Evolutionary conservation across 108 stramenopile genomes (phyloP), one percentile per base, ranked within the genome.

Genomic region (Cyclotella atomus): DNA sequence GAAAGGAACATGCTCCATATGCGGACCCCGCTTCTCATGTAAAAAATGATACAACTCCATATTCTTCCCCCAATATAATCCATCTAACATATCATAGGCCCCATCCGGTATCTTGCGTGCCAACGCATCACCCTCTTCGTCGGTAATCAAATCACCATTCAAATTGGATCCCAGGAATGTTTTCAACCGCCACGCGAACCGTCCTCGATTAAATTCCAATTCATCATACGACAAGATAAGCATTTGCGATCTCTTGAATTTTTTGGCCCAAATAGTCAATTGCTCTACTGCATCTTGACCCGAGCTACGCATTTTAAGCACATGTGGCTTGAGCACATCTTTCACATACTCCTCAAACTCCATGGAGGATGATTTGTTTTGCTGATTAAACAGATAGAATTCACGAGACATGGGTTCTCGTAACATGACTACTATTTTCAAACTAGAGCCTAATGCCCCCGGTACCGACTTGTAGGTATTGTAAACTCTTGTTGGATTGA

Each of bases 391-490:
- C 12, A 57, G 29, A n/a, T 57, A 32, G n/a, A 57, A 57, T 19
- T 57, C 29, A 15, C 20, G 28, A 15, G 56, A 57, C 4, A 57
- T 9, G 10, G 56, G 30, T 30, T 57, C 56, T 12, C 56, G 28
- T 30, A 57, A 57, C n/a, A 57, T 29, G 0, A 57, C 56, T 32
- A 57, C n/a, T n/a, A 57, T 15, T 30, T 57, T 57, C 15, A 57
- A 19, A 32, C 29, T 32, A 9, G 29, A 32, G 10, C 0, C 28
- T 10, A 57, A 57, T 10, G 15, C 56, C 2, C 56, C 56, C 32
- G 56, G 14, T 3, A 32, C 56, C 1, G 29, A 15, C 29, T n/a
- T 32, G 56, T 57, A 57, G 0, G 32, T 1, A 32, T 57, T 32
- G 32, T 32, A 32, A 9, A 57, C 56, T 30, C 30, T 10, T 12